Base-by-base conservation (phyloP, 2,329 filamentous ascomycete genomes). In the Ophiobolus disseminans region DNA sequence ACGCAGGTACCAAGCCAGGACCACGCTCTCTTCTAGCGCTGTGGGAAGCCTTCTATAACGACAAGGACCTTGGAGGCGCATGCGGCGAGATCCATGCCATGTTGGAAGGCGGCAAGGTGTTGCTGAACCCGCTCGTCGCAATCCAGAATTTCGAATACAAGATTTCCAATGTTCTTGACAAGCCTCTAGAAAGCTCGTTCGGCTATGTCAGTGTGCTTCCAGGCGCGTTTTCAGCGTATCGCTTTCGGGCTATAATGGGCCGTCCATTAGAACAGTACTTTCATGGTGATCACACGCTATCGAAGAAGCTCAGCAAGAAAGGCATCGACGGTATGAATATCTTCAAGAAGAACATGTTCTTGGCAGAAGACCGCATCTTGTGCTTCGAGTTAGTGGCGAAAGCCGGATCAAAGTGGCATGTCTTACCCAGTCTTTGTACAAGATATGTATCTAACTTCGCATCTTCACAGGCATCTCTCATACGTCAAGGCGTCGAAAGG, bases 261-360 rank as follows among this genome's bases (percentile, higher is more conserved):
- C 86, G 94, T 40, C 94, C 94, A 22, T 80, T 99, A 19, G 93
- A 97, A 75, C 94, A 99, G 78, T 99, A 99, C 79, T 99, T 99
- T 86, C 94, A 97, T 75, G 94, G 94, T 83, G 94, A 99, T 71
- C 94, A 97, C 77, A 97, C 94, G 1, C 83, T 97, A 25, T 96
- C 94, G 48, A 94, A 94, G 77, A 87, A 93, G 63, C 86, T 97
- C 47, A 93, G 93, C 65, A 96, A 96, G 80, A 99, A 99, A 84
- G 94, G 94, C 85, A 97, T 99, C 63, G 94, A 99, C 72, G 94
- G 93, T 66, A 97, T 97, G 94, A 97, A 97, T 79, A 97, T 99
- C 75, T 99, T 99, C 89, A 97, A 97, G 82, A 97, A 97, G 86
- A 99, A 99, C 85, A 99, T 99, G 94, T 99, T 97, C 84, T 93